Evolutionary conservation across 345 rosid genomes (phyloP).

Genomic region (Hibiscus trionum): DNA sequence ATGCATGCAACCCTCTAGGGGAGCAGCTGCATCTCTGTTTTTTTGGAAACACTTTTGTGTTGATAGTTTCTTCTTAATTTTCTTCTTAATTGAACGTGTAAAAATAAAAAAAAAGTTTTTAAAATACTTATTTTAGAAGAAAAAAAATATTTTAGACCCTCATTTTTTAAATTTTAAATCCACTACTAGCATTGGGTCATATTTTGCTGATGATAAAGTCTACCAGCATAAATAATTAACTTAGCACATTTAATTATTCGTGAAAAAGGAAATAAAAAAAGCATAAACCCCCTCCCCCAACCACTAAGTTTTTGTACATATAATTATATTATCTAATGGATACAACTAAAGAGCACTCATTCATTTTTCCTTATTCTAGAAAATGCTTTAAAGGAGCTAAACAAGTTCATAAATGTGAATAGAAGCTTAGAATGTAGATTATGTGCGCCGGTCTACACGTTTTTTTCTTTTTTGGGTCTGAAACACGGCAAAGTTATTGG

Average conservation of each 20-base stretch:
- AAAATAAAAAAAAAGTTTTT: no score
- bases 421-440: background rate
- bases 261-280: background rate
- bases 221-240: background rate
- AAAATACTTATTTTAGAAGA: no score
- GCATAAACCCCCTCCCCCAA: background rate
- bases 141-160: no score
- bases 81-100: no score
- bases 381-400: background rate
- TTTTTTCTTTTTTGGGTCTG: background rate
- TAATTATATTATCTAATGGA: background rate
- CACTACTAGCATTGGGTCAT: background rate
- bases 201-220: background rate
- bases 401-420: constrained; percentile 10
- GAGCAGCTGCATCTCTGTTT: no score
- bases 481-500: background rate
- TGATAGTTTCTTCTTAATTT: no score
- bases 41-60: no score
- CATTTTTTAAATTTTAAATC: no score
- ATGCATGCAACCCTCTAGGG: no score
- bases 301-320: background rate
- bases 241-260: background rate
- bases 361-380: background rate
- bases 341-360: background rate
- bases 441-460: background rate